These are phyloP conservation scores for Colletotrichum destructivum DNA, from an alignment of 2,329 filamentous ascomycete species.

Conservation along the genomic window DNA sequence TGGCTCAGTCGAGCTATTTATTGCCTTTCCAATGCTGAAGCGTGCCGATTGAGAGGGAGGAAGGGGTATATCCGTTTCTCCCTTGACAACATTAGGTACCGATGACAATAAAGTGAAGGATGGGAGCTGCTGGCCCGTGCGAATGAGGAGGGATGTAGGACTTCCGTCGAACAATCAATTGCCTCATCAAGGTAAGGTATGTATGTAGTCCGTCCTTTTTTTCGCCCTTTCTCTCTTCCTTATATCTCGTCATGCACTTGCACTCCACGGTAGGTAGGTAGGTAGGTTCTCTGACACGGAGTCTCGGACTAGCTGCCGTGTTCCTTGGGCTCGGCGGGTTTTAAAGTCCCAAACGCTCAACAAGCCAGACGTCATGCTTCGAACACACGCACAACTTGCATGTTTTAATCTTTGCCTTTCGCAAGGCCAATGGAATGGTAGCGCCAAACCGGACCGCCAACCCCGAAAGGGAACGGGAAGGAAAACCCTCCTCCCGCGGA, in stretches of 20 bases:
- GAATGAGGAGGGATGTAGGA: constrained; percentile 5
- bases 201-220: constrained; percentile 19
- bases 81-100: not conserved
- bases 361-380: constrained; percentile 37
- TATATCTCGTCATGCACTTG: not conserved
- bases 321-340: constrained; percentile 19
- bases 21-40: constrained; percentile 21
- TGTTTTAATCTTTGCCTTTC: not conserved
- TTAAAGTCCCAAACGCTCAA: constrained; percentile 40
- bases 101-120: not conserved
- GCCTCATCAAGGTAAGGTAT: constrained; percentile 14
- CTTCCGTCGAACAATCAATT: constrained; percentile 10
- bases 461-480: no score
- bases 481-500: constrained; percentile 17
- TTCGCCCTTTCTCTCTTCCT: constrained; percentile 21
- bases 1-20: constrained; percentile 14
- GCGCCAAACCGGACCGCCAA: constrained; percentile 22
- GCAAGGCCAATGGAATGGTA: not conserved
- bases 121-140: not conserved
- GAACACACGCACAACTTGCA: constrained; percentile 10
- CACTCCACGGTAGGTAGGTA: not conserved
- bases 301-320: not conserved
- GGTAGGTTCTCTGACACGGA: not conserved
- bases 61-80: not conserved
- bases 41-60: not conserved